Percentiles rank a stretch among this genome's conserved stretches.
These are phyloP conservation scores for Geosmithia flava DNA, from an alignment of 2,329 filamentous ascomycete genomes.

Conservation along the genomic window DNA sequence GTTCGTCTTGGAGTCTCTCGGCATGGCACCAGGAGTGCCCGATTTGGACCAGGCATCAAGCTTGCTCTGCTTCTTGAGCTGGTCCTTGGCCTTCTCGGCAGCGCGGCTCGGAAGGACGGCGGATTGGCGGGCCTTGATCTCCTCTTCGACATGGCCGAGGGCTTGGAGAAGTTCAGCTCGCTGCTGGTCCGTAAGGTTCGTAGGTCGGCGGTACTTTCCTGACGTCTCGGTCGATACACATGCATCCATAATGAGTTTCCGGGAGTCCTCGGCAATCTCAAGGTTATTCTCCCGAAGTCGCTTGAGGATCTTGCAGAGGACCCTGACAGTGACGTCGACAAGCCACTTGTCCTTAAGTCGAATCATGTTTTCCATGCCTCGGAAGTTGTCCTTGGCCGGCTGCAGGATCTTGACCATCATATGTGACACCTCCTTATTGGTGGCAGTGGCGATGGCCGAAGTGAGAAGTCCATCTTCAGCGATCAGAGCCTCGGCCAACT, in stretches of 20 bases:
- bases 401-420: slow-evolving; percentile 25
- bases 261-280: slow-evolving; percentile 49
- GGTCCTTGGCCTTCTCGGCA: slow-evolving; percentile 15
- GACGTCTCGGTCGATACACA: slow-evolving; percentile 43
- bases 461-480: slow-evolving; percentile 76
- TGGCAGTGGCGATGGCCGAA: slow-evolving; percentile 35
- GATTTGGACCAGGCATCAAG: slow-evolving; percentile 52
- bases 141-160: slow-evolving; percentile 45
- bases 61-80: slow-evolving; percentile 42
- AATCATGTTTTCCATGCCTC: slow-evolving; percentile 77
- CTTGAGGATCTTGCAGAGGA: slow-evolving; percentile 73
- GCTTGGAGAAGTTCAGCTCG: slow-evolving; percentile 68
- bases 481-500: slow-evolving; percentile 77
- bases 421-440: slow-evolving; percentile 21
- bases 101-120: slow-evolving; percentile 15
- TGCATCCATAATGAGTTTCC: slow-evolving; percentile 52
- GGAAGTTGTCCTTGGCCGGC: slow-evolving; percentile 32
- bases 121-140: slow-evolving; percentile 34
- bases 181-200: slow-evolving; percentile 71
- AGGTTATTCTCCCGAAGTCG: slow-evolving; percentile 70
- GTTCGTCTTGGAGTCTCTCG: slow-evolving; percentile 15
- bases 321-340: slow-evolving; percentile 65
- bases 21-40: slow-evolving; percentile 8
- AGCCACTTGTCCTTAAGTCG: slow-evolving; percentile 81
- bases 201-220: slow-evolving; percentile 49